These are phyloP conservation scores for Curvularia verruculosa DNA, from an alignment of 2,329 filamentous ascomycete genomes.

Conservation along the genomic window DNA sequence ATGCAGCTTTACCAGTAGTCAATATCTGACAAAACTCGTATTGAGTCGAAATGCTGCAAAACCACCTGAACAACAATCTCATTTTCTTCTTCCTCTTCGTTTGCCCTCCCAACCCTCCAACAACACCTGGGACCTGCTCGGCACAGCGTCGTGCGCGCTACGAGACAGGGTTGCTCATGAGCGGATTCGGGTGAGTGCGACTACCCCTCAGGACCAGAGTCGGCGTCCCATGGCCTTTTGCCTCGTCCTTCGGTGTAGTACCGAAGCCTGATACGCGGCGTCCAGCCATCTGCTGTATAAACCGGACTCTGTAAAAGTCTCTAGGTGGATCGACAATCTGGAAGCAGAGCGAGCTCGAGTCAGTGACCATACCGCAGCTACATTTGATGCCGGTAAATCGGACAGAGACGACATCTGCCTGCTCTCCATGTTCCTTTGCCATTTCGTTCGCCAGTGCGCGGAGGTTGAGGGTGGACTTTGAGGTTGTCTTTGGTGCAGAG, in stretches of 20 bases:
- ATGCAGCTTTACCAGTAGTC: not conserved
- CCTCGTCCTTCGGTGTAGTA: constrained; percentile 21
- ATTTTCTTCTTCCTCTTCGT: not conserved
- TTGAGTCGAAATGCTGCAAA: not conserved
- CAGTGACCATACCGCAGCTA: constrained; percentile 25
- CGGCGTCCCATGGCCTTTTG: constrained; percentile 25
- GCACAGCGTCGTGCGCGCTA: not conserved
- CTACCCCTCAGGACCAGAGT: constrained; percentile 20
- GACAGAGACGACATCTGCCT: constrained; percentile 26
- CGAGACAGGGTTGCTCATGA: constrained; percentile 22
- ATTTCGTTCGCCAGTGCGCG: constrained; percentile 14
- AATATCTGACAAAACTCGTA: not conserved
- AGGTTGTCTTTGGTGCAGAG: not conserved
- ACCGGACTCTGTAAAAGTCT: not conserved
- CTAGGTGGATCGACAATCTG: constrained; percentile 24
- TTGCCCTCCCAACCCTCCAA: not conserved
- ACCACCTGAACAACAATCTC: not conserved
- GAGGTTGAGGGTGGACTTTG: constrained; percentile 19
- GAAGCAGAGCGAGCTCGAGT: constrained; percentile 28
- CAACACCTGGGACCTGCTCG: not conserved
- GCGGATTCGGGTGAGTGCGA: constrained; percentile 28
- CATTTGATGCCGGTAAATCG: constrained; percentile 30
- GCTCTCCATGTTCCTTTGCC: constrained; percentile 20
- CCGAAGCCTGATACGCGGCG: constrained; percentile 5
- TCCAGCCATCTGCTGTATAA: not conserved